phyloP scores from a whole-genome alignment of 768 basidiomycete species.

The Leccinellum luteum region DNA sequence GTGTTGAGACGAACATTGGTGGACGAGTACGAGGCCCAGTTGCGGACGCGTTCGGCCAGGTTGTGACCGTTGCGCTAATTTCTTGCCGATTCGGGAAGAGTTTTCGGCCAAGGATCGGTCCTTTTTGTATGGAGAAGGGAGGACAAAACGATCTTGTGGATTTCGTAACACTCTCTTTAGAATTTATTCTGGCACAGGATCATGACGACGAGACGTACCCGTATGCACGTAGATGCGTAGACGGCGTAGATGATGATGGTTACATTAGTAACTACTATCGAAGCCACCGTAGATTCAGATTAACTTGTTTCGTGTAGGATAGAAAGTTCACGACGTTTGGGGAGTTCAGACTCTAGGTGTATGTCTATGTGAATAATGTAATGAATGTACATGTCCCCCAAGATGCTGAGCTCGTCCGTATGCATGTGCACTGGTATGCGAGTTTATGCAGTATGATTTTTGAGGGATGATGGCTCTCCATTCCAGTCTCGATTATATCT shows the following conservation, averaged over 20 bases:
- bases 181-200: background rate
- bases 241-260: background rate
- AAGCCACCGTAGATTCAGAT: background rate
- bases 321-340: background rate
- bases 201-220: background rate
- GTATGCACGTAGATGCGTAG: background rate
- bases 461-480: too few relatives aligned
- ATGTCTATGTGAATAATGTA: too few relatives aligned
- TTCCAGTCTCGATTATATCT: too few relatives aligned
- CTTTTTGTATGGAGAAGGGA: background rate
- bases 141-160: background rate
- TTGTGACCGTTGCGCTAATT: constrained; percentile 14
- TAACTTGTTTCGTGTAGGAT: background rate
- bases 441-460: too few relatives aligned
- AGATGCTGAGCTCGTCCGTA: too few relatives aligned
- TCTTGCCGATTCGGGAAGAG: background rate
- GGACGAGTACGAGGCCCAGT: constrained; percentile 48
- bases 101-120: background rate
- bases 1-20: constrained; percentile 59
- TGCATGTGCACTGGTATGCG: too few relatives aligned
- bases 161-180: background rate
- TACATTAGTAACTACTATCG: background rate
- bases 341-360: background rate
- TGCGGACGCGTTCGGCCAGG: constrained; percentile 20
- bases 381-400: too few relatives aligned